Conservation (phyloP, 352 stramenopile species). For the Phytophthora pinifolia region DNA sequence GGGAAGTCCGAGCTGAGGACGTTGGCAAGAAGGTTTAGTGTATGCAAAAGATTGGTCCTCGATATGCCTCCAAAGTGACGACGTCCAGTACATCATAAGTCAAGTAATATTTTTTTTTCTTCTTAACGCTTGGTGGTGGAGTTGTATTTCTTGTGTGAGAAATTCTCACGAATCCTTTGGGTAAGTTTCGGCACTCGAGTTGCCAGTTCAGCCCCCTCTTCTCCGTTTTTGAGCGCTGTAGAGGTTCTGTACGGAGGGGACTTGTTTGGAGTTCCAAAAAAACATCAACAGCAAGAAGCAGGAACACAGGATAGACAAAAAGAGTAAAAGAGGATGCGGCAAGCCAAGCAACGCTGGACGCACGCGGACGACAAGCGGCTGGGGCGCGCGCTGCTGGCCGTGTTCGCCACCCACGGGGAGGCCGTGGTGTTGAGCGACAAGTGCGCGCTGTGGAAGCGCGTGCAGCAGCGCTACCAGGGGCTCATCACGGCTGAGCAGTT, state of each 20-base stretch:
- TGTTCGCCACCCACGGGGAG: constrained; percentile 26
- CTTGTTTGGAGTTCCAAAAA: too few relatives aligned
- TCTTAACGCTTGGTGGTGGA: too few relatives aligned
- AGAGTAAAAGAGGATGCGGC: constrained; percentile 16
- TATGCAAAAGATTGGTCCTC: not conserved
- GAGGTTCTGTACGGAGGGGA: too few relatives aligned
- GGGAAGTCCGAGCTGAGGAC: constrained; percentile 13
- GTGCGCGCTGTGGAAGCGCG: constrained; percentile 30
- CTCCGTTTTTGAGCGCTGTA: too few relatives aligned
- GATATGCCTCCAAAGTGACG: not conserved
- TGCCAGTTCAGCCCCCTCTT: too few relatives aligned
- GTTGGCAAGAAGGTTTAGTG: constrained; percentile 9
- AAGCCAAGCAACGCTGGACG: constrained; percentile 34
- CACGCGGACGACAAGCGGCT: constrained; percentile 34
- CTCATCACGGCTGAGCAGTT: constrained; percentile 23
- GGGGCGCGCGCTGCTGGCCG: constrained; percentile 24
- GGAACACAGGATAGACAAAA: too few relatives aligned
- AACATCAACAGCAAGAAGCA: too few relatives aligned
- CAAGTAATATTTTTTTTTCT: too few relatives aligned
- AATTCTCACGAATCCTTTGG: too few relatives aligned
- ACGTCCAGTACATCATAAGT: too few relatives aligned
- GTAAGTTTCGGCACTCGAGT: too few relatives aligned
- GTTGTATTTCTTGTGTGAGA: too few relatives aligned
- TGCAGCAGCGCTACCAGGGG: constrained; percentile 33
- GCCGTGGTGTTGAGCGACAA: constrained; percentile 29